Conservation (phyloP, 2,329 filamentous ascomycete species). For the Aureobasidium sp. region DNA sequence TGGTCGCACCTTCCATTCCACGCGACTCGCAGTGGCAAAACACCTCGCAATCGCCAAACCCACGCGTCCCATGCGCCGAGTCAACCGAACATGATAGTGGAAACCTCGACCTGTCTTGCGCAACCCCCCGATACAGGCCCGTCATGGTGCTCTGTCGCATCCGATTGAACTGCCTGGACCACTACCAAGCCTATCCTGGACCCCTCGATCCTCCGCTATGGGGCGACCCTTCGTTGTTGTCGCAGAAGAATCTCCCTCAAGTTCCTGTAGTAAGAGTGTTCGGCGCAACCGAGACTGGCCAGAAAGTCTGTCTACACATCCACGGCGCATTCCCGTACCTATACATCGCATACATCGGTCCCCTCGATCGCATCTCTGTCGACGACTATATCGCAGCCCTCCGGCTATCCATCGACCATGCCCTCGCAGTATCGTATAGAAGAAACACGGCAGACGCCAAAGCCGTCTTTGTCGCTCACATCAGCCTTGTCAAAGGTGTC, state of each 20-base stretch:
- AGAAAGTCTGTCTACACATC: conserved; percentile 92
- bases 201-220: conserved; percentile 68
- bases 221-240: conserved; percentile 41
- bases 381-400: conserved; percentile 66
- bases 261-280: conserved; percentile 86
- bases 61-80: neutral
- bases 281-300: conserved; percentile 84
- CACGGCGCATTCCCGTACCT: conserved; percentile 94
- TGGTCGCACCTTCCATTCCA: conserved; percentile 1
- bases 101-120: neutral
- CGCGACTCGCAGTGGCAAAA: conserved; percentile 4
- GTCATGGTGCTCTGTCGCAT: conserved; percentile 45
- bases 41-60: neutral
- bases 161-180: conserved; percentile 89
- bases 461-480: conserved; percentile 72
- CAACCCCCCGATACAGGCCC: neutral
- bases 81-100: neutral
- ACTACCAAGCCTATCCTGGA: conserved; percentile 76
- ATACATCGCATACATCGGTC: conserved; percentile 77
- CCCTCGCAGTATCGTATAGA: conserved; percentile 75
- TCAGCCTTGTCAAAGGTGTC: conserved; percentile 83
- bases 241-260: conserved; percentile 54
- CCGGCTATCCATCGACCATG: conserved; percentile 83
- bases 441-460: conserved; percentile 62
- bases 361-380: conserved; percentile 48